A percentile compares a stretch with the other conserved stretches of the same genome.
phyloP scores from a whole-genome alignment of 495 filamentous ascomycete species.

The Penicillium nucicola region DNA sequence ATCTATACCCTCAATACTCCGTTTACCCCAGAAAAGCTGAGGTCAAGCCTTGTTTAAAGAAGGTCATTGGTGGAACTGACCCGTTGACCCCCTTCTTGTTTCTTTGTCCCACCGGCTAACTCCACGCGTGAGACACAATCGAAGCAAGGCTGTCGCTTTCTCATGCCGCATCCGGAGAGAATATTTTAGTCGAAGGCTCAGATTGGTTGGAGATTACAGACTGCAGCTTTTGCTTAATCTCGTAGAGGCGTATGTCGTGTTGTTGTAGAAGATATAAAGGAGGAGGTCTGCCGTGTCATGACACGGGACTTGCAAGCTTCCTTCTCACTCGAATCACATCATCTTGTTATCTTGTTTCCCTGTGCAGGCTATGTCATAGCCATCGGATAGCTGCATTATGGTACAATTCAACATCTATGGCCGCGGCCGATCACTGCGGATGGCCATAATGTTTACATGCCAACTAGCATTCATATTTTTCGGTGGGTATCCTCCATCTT shows the following conservation, averaged over 20 bases:
- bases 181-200: not conserved
- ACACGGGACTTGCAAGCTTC: not conserved
- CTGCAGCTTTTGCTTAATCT: too few species aligned
- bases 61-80: not conserved
- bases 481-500: constrained; percentile 14
- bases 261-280: not conserved
- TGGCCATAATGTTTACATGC: constrained; percentile 39
- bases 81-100: not conserved
- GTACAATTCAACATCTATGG: constrained; percentile 31
- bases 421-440: constrained; percentile 29
- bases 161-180: not conserved
- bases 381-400: constrained; percentile 9
- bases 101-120: not conserved
- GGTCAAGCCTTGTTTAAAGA: too few species aligned
- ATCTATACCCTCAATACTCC: not conserved
- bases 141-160: constrained; percentile 2
- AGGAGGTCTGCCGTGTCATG: not conserved
- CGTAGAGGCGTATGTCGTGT: too few species aligned
- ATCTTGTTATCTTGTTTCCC: not conserved
- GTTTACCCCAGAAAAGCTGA: too few species aligned
- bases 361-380: not conserved
- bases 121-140: not conserved
- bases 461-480: constrained; percentile 41
- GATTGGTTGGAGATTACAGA: not conserved
- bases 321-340: not conserved